These are phyloP conservation scores for Drechmeria coniospora DNA, from an alignment of 2,329 filamentous ascomycete genomes.

Conservation along the genomic window DNA sequence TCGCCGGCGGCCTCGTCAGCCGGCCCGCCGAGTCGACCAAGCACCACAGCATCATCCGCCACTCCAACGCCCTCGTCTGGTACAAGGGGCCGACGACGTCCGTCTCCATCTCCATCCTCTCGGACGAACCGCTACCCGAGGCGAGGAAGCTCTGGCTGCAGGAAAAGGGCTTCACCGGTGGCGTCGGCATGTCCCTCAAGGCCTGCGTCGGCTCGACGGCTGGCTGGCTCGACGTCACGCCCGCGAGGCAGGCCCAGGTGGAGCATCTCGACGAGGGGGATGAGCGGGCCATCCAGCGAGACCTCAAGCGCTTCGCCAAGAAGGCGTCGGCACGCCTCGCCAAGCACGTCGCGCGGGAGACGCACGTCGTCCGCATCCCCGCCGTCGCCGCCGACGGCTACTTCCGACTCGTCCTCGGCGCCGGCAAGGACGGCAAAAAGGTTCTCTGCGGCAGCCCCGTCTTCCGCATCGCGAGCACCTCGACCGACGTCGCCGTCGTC, in stretches of 20 bases:
- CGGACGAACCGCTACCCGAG: slow-evolving; percentile 37
- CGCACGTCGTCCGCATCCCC: slow-evolving; percentile 48
- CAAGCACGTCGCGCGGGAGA: slow-evolving; percentile 42
- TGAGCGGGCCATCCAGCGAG: slow-evolving; percentile 52
- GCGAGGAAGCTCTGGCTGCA: slow-evolving; percentile 52
- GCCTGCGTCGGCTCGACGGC: slow-evolving; percentile 42
- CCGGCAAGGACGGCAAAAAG: slow-evolving; percentile 28
- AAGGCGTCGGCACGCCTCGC: slow-evolving; percentile 30
- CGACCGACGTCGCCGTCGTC: slow-evolving; percentile 42
- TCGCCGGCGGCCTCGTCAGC: slow-evolving; percentile 47
- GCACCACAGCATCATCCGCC: slow-evolving; percentile 51
- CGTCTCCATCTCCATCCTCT: slow-evolving; percentile 49
- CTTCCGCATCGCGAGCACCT: slow-evolving; percentile 54
- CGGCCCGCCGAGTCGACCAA: slow-evolving; percentile 50
- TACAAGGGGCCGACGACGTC: slow-evolving; percentile 51
- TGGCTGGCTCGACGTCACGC: slow-evolving; percentile 55
- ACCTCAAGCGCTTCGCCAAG: slow-evolving; percentile 47
- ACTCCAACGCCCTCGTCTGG: slow-evolving; percentile 48
- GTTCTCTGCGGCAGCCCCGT: slow-evolving; percentile 50
- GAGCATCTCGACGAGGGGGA: slow-evolving; percentile 38
- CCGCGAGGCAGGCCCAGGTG: slow-evolving; percentile 26
- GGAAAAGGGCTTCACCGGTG: slow-evolving; percentile 51
- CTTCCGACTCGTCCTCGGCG: slow-evolving; percentile 49
- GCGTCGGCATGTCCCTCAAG: slow-evolving; percentile 51
- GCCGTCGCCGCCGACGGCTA: slow-evolving; percentile 50